Evolutionary conservation across 192 early-diverging fungal species (phyloP), one percentile per base, ranked within the genome.

Genomic region (Endogone sp.): DNA sequence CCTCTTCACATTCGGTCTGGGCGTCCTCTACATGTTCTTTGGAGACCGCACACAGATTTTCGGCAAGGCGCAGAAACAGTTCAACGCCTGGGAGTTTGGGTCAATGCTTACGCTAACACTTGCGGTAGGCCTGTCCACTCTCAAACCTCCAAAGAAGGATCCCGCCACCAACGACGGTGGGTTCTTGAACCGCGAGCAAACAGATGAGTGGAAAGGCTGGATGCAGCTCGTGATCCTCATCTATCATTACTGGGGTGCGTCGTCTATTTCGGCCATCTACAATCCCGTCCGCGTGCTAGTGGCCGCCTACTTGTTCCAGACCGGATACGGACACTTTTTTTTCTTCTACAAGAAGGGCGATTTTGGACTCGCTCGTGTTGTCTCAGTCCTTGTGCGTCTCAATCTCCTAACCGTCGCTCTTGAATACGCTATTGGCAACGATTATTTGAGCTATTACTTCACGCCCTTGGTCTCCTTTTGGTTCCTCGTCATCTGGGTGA

Each of bases 201-300:
- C 92, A 9, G 90, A 93, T 62, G 92, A 93, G 74, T 93, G 92
- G 92, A 91, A 90, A 70, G 92, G 92, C 0, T 93, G 92, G 92
- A 93, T 93, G 92, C 92, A 93, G 79, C 69, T 92, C 2, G 62
- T 80, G 21, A 86, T 90, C 55, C 74, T 90, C 25, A 76, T 88
- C 11, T 93, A 93, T 71, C 92, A 93, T 71, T 84, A 87, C 70
- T 75, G 84, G 56, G 90, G 87, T 26, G 90, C 90, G 0, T 90
- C 88, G 2, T 79, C 75, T 21, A 78, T 85, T 10, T 67, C 85
- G 1, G 79, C 73, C 0, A 88, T 93, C 54, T 93, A 93, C 77
- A 86, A 89, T 64, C 82, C 85, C 0, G 86, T 93, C 22, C 87
- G 92, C 4, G 79, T 89, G 54, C 72, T 92, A 62, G 92, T 93